A percentile compares a stretch with the other conserved stretches of the same genome.
Evolutionary conservation across 768 basidiomycete species (phyloP).

Genomic region (Galerina sulciceps): DNA sequence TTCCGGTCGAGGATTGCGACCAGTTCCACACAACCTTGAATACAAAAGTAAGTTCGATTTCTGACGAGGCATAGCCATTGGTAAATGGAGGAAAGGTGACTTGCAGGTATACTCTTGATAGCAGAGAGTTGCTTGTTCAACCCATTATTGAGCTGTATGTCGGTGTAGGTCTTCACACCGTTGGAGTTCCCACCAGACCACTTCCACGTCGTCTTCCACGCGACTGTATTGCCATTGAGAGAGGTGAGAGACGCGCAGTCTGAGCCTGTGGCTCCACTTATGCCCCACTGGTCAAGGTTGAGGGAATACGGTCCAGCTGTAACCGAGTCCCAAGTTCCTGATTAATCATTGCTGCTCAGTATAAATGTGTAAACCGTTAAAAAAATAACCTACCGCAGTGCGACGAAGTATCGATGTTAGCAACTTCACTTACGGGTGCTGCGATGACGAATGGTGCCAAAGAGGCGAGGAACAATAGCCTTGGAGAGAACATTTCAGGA

Average conservation of each 20-base stretch:
- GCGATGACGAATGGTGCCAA: slow-evolving; percentile 33
- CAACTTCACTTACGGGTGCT: slow-evolving; percentile 26
- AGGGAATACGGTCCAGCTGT: slow-evolving; percentile 51
- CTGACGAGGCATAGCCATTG: neutral
- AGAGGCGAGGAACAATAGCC: slow-evolving; percentile 31
- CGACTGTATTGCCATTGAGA: slow-evolving; percentile 43
- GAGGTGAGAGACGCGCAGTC: slow-evolving; percentile 54
- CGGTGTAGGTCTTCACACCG: slow-evolving; percentile 65
- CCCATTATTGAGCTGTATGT: slow-evolving; percentile 53
- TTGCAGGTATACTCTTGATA: slow-evolving; percentile 59
- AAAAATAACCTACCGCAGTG: slow-evolving; percentile 38
- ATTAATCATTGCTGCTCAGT: neutral
- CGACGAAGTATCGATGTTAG: slow-evolving; percentile 38
- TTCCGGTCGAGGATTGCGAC: slow-evolving; percentile 44
- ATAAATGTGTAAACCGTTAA: neutral
- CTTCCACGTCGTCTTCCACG: slow-evolving; percentile 57
- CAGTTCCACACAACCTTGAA: slow-evolving; percentile 59
- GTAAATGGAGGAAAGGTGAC: slow-evolving; percentile 16
- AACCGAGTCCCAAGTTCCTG: slow-evolving; percentile 59
- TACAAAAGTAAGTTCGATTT: neutral
- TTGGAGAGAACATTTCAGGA: slow-evolving; percentile 23
- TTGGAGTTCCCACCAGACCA: slow-evolving; percentile 49
- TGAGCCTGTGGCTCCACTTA: slow-evolving; percentile 46
- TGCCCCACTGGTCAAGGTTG: slow-evolving; percentile 54
- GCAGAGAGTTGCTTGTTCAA: slow-evolving; percentile 57